Base-by-base conservation (phyloP, 2,329 filamentous ascomycete species). In the Ophiocordyceps robertsii region DNA sequence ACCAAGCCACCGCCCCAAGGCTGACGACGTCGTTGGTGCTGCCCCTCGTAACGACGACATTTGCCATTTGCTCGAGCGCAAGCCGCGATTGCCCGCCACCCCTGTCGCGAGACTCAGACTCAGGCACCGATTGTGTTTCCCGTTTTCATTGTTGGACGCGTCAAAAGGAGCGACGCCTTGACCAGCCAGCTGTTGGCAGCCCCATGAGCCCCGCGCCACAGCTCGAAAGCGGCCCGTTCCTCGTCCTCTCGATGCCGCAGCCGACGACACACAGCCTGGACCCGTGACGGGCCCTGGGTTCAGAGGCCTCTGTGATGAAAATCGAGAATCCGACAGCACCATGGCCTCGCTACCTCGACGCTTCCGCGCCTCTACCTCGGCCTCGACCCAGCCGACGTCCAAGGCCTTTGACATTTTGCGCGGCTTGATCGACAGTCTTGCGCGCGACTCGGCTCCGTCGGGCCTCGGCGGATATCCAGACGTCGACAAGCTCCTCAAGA, bases 321-420 rank as follows among this genome's bases (percentile, higher is more conserved):
- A 42, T 9, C 21, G 35, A 33, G 29, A 7, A 29, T 16, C 17
- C n/a, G 24, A 30, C 12, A n/a, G n/a, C n/a, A 46, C 21, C 56
- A 76, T 77, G 68, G 66, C 72, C 47, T 58, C 65, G 45, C 66
- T 67, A 48, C 63, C 69, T 44, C 67, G 74, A 56, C 71, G 77
- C 46, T 77, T 78, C 55, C 74, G 78, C 50, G 79, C 78, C 46
- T 80, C 77, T 45, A 82, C 77, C 36, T 75, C 75, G 46, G 67
- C 75, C 46, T 81, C 77, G 37, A 67, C 74, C 46, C 80, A 77
- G 36, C 67, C 63, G 38, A 65, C 72, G 42, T 75, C 77, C 49
- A 78, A 81, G 61, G 72, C 76, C 32, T 71, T 72, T 49, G 73
- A 77, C 52, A 69, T 79, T 40, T 63, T 81, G 32, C 70, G 72